Evolutionary conservation across 78 protist species (phyloP).

Genomic region (Abeoforma whisleri): DNA sequence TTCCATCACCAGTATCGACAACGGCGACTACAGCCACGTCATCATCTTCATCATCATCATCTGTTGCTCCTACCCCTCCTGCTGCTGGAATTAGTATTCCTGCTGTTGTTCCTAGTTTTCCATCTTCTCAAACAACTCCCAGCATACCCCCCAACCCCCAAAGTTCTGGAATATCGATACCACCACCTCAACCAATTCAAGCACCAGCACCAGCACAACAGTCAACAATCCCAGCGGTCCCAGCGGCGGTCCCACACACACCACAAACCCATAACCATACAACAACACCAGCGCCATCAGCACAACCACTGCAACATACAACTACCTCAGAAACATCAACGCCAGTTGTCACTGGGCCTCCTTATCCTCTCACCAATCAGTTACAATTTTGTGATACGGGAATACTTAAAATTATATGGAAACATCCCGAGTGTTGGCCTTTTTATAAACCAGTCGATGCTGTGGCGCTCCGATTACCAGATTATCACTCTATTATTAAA

Average conservation of each 20-base stretch:
- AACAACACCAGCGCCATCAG: not conserved
- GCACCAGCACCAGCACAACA: not conserved
- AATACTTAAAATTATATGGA: not conserved
- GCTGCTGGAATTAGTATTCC: not conserved
- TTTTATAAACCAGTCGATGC: constrained; percentile 40
- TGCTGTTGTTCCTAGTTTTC: too few relatives aligned
- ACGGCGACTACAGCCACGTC: not conserved
- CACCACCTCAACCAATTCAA: not conserved
- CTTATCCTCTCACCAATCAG: not conserved
- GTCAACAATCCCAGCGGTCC: not conserved
- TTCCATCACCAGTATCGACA: not conserved
- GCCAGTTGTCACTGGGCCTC: not conserved
- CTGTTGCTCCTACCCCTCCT: not conserved
- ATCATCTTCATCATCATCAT: not conserved
- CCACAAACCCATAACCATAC: too few relatives aligned
- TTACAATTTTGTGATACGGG: not conserved
- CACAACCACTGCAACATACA: not conserved
- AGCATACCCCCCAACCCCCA: too few relatives aligned
- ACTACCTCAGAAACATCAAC: not conserved
- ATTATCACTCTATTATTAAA: constrained; percentile 33
- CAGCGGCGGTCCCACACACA: not conserved
- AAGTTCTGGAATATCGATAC: not conserved
- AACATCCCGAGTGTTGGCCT: not conserved
- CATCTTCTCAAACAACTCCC: too few relatives aligned
- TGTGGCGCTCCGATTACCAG: constrained; percentile 32